Percentiles rank a stretch among this genome's conserved stretches.
Evolutionary conservation across 257 asterid species (phyloP).

Genomic region (Ophiorrhiza pumila): DNA sequence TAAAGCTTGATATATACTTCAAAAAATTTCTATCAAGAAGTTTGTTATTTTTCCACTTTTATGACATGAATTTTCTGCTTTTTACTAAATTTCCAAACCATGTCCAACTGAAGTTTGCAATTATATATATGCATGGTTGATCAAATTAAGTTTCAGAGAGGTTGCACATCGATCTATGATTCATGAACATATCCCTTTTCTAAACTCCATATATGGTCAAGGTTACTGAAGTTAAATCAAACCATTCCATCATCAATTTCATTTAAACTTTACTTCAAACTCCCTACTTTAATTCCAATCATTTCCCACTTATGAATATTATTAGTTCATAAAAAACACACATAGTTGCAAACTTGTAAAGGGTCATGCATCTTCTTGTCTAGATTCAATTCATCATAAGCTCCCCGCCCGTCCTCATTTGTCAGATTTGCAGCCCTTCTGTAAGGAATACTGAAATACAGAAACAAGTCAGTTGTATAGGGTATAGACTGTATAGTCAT

Average conservation of each 20-base stretch:
- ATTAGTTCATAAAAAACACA: neutral
- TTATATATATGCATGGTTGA: too few species aligned
- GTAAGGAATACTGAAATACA: neutral
- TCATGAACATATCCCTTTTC: slow-evolving; percentile 1
- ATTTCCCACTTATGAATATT: too few species aligned
- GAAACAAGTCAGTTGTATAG: neutral
- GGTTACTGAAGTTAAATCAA: neutral
- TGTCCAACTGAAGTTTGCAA: too few species aligned
- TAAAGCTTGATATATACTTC: too few species aligned
- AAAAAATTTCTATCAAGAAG: too few species aligned
- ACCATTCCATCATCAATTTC: neutral
- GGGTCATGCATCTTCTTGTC: neutral
- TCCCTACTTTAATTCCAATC: neutral
- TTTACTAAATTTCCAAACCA: too few species aligned
- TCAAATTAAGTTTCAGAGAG: too few species aligned
- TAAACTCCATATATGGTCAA: too few species aligned
- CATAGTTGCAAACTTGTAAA: neutral
- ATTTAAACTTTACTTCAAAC: neutral
- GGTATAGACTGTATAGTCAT: too few species aligned
- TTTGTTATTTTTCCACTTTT: too few species aligned
- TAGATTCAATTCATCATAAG: neutral
- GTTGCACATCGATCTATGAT: too few species aligned
- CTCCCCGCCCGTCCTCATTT: neutral
- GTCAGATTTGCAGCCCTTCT: neutral
- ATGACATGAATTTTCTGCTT: too few species aligned